Evolutionary conservation across 805 yeast genomes (phyloP).

Genomic region (Wickerhamomyces subpelliculosus): DNA sequence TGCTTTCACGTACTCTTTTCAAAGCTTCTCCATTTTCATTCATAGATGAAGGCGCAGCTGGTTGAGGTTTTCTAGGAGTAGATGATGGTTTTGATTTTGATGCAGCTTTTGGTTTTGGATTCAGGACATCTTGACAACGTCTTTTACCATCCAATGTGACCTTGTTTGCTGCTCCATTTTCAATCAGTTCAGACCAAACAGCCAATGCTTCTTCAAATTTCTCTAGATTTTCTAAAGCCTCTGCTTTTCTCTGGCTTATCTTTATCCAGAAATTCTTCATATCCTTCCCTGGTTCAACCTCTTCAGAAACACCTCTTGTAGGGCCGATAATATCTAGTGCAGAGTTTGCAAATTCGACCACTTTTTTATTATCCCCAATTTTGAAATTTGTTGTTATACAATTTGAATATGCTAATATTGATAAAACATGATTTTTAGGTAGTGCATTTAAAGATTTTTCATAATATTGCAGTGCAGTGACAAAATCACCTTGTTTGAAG

Average conservation of each 20-base stretch:
- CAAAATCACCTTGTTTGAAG: slow-evolving; percentile 79
- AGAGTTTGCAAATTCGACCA: slow-evolving; percentile 22
- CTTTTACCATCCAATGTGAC: slow-evolving; percentile 73
- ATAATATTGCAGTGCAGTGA: slow-evolving; percentile 56
- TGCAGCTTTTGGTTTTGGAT: slow-evolving; percentile 40
- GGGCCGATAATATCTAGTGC: slow-evolving; percentile 30
- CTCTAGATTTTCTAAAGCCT: slow-evolving; percentile 77
- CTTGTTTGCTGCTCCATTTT: slow-evolving; percentile 59
- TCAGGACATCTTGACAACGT: slow-evolving; percentile 60
- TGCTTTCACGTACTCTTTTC: slow-evolving; percentile 42
- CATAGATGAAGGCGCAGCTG: slow-evolving; percentile 11
- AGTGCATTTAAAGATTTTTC: slow-evolving; percentile 46
- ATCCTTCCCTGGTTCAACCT: slow-evolving; percentile 42
- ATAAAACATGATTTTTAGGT: slow-evolving; percentile 57
- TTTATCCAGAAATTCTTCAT: slow-evolving; percentile 71
- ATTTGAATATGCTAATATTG: slow-evolving; percentile 69
- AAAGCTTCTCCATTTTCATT: slow-evolving; percentile 35
- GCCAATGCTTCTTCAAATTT: slow-evolving; percentile 55
- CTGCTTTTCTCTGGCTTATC: slow-evolving; percentile 66
- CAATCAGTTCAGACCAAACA: slow-evolving; percentile 55
- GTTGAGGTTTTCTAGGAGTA: background rate
- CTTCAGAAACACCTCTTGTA: slow-evolving; percentile 30
- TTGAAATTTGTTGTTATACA: slow-evolving; percentile 61
- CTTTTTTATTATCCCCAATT: slow-evolving; percentile 53
- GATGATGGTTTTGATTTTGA: slow-evolving; percentile 12